These are phyloP conservation scores for Cladorrhinum samala DNA, from an alignment of 495 filamentous ascomycete genomes.

Conservation along the genomic window DNA sequence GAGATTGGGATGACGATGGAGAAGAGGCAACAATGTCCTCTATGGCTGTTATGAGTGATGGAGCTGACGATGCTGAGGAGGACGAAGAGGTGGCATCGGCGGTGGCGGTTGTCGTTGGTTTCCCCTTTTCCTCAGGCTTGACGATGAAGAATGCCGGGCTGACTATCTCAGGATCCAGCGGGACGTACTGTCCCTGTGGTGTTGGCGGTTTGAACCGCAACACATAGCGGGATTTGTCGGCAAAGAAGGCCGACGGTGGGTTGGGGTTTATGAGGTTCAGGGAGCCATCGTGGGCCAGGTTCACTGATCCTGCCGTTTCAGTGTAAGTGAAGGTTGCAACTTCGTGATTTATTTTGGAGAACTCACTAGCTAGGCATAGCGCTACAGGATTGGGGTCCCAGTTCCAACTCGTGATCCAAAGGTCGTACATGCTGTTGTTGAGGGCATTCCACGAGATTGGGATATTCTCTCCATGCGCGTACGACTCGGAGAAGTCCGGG, in stretches of 20 bases:
- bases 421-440: constrained; percentile 20
- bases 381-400: constrained; percentile 6
- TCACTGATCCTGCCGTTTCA: constrained; percentile 8
- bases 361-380: constrained; percentile 14
- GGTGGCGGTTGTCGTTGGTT: neutral
- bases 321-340: neutral
- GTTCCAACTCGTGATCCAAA: constrained; percentile 17
- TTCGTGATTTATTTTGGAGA: neutral
- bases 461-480: constrained; percentile 12
- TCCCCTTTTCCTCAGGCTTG: neutral
- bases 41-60: neutral
- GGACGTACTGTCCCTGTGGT: neutral
- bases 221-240: constrained; percentile 8
- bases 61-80: neutral
- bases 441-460: constrained; percentile 19
- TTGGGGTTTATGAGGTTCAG: constrained; percentile 10
- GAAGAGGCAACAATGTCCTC: neutral
- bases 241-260: neutral
- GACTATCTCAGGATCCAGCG: constrained; percentile 8
- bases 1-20: neutral
- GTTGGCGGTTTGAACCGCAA: constrained; percentile 17
- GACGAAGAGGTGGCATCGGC: neutral
- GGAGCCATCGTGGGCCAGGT: constrained; percentile 14
- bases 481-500: constrained; percentile 14
- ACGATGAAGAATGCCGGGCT: constrained; percentile 13